Base-by-base conservation (phyloP, 768 basidiomycete genomes). In the Pisolithus microcarpus region DNA sequence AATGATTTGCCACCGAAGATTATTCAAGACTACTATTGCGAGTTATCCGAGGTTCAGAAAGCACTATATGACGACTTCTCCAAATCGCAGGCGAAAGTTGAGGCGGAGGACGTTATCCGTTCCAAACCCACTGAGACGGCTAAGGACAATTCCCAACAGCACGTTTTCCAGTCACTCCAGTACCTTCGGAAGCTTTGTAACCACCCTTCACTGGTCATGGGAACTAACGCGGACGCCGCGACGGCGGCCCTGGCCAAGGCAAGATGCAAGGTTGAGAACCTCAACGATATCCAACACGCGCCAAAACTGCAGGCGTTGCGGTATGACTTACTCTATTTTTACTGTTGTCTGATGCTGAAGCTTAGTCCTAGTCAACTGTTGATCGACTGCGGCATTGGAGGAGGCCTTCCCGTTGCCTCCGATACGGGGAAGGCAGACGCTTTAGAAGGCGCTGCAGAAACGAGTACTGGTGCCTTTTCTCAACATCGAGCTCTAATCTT, bases 401-500 rank as follows among this genome's bases (percentile, higher is more conserved):
- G 73, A 16, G 52, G 52, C 50, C 69, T 72, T 15, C 58, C 64
- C 31, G 58, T 68, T 24, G 59, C 67, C 11, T 65, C 71, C 1
- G 88, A 90, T 43, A 63, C 75, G 9, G 74, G 77, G 19, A 87
- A 90, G 66, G 81, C 80, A 53, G 86, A 90, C 57, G 65, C 80
- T 15, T 78, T 77, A 31, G 84, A 89, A 53, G 73, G 78, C 1
- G 72, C 80, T 42, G 67, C 79, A 11, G 77, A 69, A 4, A 50
- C 72, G 0, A 74, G 72, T 38, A 26, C 26, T 26, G 79, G 76
- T 1, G 69, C 74, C 26, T 87, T 93, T 63, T 89, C 95, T 19
- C 94, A 95, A 58, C 96, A 99, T 64, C 90, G 96, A n/a, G 94
- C 95, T 49, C 81, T 99, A 56, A 95, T 99, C 60, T 99, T 99